Evolutionary conservation across 2,329 filamentous ascomycete species (phyloP), one percentile per base, ranked within the genome.

Genomic region (Talaromyces amestolkiae): DNA sequence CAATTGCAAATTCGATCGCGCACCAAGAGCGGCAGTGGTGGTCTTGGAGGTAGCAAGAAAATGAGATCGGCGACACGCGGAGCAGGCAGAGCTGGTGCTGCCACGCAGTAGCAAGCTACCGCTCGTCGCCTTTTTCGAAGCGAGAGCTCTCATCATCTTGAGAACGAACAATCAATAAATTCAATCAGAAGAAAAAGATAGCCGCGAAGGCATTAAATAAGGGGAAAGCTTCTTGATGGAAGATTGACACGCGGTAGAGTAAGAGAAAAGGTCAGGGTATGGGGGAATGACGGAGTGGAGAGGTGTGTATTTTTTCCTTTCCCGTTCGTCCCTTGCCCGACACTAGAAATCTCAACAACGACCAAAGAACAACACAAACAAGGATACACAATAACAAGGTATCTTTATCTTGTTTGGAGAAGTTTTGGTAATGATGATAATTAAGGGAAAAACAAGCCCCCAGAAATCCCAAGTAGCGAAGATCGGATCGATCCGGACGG

Each of bases 91-190:
- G 66, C 72, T 71, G 70, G 75, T 73, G 65, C 71, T 69, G 69
- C 75, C 72, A 68, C 76, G 74, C 71, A 78, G 73, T 72, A 77
- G 68, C 60, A 59, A 45, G 56, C 72, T 71, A 71, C 75, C 74
- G 72, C 74, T 70, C 68, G 77, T 74, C 68, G 77, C 77, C 73
- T 78, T 65, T 59, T 65, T 80, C 61, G 77, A 70, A 54, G 77
- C 74, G 53, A 77, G 72, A 63, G 75, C 74, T 70, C 77, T 75
- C 67, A 79, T 72, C 77, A 79, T 79, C 69, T 71, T 53, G 60
- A 17, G 17, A 54, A 43, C 11, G 31, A 45, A 49, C 24, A 53
- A 31, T 53, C 24, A 53, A 53, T 47, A 10, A 58, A 33, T 39
- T 31, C 53, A 22, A 9, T 41, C 4, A 49, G 35, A 56, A 59